phyloP scores from a whole-genome alignment of 495 filamentous ascomycete genomes.

The Aspergillus leporis region DNA sequence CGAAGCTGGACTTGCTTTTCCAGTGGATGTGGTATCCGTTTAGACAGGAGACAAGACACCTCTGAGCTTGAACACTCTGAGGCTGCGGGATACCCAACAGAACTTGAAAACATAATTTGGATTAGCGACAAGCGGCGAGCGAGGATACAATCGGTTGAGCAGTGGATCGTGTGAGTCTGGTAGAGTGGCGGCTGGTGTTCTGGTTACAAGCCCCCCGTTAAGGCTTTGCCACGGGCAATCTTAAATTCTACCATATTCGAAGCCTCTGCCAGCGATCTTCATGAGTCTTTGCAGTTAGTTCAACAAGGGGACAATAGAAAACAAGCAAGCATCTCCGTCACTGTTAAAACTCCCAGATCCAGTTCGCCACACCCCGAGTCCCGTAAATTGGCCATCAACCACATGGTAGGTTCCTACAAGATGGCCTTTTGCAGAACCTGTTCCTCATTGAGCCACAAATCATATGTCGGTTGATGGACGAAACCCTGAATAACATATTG shows the following conservation, averaged over 20 bases:
- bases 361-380: slow-evolving; percentile 18
- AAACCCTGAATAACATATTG: slow-evolving; percentile 24
- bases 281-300: no score
- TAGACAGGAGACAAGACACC: slow-evolving; percentile 10
- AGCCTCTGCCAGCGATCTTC: no score
- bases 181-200: not conserved
- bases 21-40: slow-evolving; percentile 1
- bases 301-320: not conserved
- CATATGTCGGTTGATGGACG: slow-evolving; percentile 14
- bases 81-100: not conserved
- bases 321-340: not conserved
- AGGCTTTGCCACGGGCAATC: not conserved
- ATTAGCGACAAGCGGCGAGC: not conserved
- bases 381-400: slow-evolving; percentile 22
- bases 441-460: slow-evolving; percentile 11
- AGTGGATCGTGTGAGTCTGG: not conserved
- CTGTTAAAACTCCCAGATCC: not conserved
- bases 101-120: slow-evolving; percentile 3
- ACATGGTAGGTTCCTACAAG: slow-evolving; percentile 24
- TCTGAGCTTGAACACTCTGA: slow-evolving; percentile 9
- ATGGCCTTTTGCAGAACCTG: slow-evolving; percentile 3
- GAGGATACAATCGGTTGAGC: slow-evolving; percentile 3
- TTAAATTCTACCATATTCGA: no score
- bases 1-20: slow-evolving; percentile 5
- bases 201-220: slow-evolving; percentile 1